Conservation (phyloP, 805 yeast species). For the Kregervanrija fluxuum region DNA sequence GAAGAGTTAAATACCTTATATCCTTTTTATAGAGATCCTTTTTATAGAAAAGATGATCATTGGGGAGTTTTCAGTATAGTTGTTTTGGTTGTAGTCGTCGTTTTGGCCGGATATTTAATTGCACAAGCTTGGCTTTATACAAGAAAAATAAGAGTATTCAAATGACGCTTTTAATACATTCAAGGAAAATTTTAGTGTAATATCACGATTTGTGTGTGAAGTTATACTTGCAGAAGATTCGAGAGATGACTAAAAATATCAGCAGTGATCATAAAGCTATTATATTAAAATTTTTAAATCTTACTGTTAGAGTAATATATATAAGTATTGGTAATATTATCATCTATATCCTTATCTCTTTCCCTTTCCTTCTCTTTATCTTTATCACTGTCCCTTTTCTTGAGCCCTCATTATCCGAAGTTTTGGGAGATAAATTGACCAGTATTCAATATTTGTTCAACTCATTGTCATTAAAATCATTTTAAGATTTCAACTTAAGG, state of each 20-base stretch:
- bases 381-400: too few species aligned
- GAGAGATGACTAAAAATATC: conserved; percentile 39
- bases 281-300: conserved; percentile 24
- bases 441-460: conserved; percentile 7
- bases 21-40: too few species aligned
- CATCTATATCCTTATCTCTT: too few species aligned
- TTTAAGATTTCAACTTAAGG: not conserved
- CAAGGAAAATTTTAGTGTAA: conserved; percentile 47
- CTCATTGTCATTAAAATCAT: not conserved
- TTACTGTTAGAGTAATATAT: too few species aligned
- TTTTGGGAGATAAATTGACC: conserved; percentile 5
- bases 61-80: conserved; percentile 84
- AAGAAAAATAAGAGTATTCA: conserved; percentile 58
- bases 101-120: conserved; percentile 62
- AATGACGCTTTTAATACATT: conserved; percentile 70
- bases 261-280: conserved; percentile 95
- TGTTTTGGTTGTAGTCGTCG: conserved; percentile 67
- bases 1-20: too few species aligned
- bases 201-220: conserved; percentile 64
- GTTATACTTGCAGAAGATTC: conserved; percentile 54
- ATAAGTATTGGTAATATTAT: too few species aligned
- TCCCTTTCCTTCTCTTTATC: too few species aligned
- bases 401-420: not conserved
- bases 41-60: too few species aligned
- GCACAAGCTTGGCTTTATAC: conserved; percentile 67